A percentile compares a stretch with the other conserved stretches of the same genome.
phyloP scores from a whole-genome alignment of 2,329 filamentous ascomycete species.

The Cladorrhinum sp. region DNA sequence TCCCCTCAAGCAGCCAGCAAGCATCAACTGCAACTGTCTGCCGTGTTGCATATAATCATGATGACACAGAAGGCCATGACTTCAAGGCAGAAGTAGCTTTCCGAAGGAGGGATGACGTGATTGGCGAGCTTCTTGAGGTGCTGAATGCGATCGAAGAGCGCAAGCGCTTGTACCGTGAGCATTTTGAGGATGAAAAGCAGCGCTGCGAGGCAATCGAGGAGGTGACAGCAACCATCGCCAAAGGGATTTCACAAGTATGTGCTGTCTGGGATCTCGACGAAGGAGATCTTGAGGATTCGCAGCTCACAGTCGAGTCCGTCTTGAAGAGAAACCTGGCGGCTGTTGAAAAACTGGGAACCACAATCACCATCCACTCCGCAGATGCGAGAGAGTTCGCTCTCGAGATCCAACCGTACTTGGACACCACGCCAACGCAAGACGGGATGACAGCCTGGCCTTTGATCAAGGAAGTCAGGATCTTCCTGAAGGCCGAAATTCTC shows the following conservation, averaged over 20 bases:
- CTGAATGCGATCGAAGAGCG: conserved; percentile 5
- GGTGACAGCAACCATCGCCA: neutral
- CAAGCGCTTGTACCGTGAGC: neutral
- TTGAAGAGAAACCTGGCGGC: neutral
- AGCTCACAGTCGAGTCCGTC: neutral
- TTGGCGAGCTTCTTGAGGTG: conserved; percentile 4
- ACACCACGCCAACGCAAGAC: conserved; percentile 3
- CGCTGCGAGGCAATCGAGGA: neutral
- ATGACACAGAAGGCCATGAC: neutral
- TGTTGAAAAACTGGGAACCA: neutral
- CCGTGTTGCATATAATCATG: conserved; percentile 14
- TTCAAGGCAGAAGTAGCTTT: conserved; percentile 18
- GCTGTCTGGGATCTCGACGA: conserved; percentile 11
- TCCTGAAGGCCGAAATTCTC: conserved; percentile 14
- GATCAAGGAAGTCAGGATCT: conserved; percentile 17
- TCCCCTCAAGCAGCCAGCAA: conserved; percentile 14
- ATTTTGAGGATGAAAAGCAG: conserved; percentile 10
- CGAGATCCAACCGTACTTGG: conserved; percentile 16
- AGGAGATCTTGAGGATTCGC: neutral
- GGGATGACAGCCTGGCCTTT: conserved; percentile 16
- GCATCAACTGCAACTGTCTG: conserved; percentile 19
- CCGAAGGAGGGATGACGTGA: conserved; percentile 7
- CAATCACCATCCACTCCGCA: neutral
- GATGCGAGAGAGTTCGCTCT: conserved; percentile 7
- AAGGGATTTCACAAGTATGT: conserved; percentile 1